phyloP scores from a whole-genome alignment of 2,329 filamentous ascomycete species.

The Scedosporium aurantiacum region DNA sequence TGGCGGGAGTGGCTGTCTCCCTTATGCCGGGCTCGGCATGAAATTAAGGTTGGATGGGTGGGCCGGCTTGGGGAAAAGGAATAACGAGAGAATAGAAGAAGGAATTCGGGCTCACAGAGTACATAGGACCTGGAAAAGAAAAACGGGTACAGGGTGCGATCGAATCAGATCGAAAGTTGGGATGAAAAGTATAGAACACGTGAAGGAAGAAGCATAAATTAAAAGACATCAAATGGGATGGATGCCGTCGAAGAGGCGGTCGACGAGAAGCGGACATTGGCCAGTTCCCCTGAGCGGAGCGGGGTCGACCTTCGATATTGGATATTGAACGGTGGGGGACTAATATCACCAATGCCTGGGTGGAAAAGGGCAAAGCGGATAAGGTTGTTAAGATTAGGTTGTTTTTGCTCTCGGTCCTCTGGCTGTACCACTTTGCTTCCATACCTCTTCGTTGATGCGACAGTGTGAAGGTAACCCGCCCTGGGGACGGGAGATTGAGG shows the following conservation, averaged over 20 bases:
- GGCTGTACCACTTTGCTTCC: not conserved
- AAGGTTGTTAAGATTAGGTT: not conserved
- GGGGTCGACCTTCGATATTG: not conserved
- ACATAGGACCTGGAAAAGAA: not conserved
- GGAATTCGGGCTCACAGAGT: not conserved
- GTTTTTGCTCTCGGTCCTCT: not conserved
- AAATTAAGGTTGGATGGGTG: not conserved
- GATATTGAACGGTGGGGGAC: not conserved
- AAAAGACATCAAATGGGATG: not conserved
- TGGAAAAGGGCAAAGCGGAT: not conserved
- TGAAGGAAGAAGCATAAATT: not conserved
- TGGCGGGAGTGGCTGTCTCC: not conserved
- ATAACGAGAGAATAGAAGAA: not conserved
- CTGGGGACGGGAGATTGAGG: too few relatives aligned
- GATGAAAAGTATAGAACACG: not conserved
- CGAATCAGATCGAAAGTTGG: not conserved
- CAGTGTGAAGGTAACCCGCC: not conserved
- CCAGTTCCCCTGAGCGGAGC: not conserved
- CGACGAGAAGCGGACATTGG: not conserved
- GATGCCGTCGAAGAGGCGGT: not conserved
- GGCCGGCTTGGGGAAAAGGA: not conserved
- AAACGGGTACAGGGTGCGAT: not conserved
- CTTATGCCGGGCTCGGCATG: not conserved
- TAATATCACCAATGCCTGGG: not conserved
- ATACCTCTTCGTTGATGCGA: not conserved